Percentiles rank a stretch among this genome's conserved stretches.
Evolutionary conservation across 2,329 filamentous ascomycete species (phyloP).

Genomic region (Parascedosporium putredinis): DNA sequence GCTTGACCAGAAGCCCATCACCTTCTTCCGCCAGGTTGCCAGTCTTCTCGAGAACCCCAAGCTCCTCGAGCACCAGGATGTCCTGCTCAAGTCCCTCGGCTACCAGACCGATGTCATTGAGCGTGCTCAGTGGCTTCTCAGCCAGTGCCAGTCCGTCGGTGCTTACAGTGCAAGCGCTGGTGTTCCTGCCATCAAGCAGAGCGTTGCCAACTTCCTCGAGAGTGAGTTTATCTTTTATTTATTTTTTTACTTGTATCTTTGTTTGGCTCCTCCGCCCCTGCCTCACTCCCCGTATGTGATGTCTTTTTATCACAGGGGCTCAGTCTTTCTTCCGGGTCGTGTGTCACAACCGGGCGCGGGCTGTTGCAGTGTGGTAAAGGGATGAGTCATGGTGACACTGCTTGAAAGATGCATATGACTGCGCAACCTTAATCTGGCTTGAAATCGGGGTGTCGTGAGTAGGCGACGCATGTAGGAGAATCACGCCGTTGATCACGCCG

Average conservation of each 20-base stretch:
- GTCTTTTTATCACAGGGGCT: too few relatives aligned
- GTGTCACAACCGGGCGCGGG: too few relatives aligned
- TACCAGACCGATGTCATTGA: constrained; percentile 87
- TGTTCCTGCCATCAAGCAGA: constrained; percentile 75
- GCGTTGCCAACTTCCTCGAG: constrained; percentile 87
- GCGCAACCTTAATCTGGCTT: too few relatives aligned
- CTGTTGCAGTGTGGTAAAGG: too few relatives aligned
- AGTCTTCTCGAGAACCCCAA: constrained; percentile 85
- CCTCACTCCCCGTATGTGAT: constrained; percentile 2
- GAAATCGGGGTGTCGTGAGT: too few relatives aligned
- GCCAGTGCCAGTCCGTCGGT: constrained; percentile 79
- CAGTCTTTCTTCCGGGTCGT: too few relatives aligned
- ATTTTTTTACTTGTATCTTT: background rate
- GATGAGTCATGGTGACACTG: too few relatives aligned
- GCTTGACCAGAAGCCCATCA: constrained; percentile 97
- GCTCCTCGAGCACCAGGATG: constrained; percentile 72
- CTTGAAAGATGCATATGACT: too few relatives aligned
- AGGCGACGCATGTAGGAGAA: too few relatives aligned
- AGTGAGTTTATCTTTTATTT: constrained; percentile 36
- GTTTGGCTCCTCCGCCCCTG: background rate
- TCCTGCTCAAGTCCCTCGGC: constrained; percentile 63
- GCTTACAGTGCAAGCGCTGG: constrained; percentile 95
- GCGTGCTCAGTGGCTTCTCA: constrained; percentile 69
- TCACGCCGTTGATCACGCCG: too few relatives aligned
- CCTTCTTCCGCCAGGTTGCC: constrained; percentile 95